Conservation (phyloP, 1,284 basidiomycete species). For the Cutaneotrichosporon sp. region DNA sequence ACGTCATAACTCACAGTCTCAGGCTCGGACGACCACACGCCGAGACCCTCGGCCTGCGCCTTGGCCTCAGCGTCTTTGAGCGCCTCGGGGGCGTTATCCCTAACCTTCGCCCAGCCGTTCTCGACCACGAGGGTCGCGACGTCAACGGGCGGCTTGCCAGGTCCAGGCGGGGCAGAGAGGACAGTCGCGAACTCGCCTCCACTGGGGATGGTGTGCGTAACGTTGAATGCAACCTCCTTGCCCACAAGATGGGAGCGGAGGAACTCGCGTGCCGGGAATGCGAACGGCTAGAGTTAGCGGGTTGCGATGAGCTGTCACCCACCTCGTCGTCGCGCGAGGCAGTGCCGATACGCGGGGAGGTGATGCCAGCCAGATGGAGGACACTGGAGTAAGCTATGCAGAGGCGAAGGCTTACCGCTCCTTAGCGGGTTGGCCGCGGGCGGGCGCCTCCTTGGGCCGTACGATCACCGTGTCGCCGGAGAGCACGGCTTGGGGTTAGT, state of each 20-base stretch:
- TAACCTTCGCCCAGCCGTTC: conserved; percentile 86
- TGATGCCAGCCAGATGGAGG: conserved; percentile 76
- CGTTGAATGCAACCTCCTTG: conserved; percentile 59
- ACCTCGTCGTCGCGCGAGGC: conserved; percentile 81
- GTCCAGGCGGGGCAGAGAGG: conserved; percentile 44
- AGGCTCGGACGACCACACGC: conserved; percentile 76
- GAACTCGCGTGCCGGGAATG: conserved; percentile 89
- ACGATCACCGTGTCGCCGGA: conserved; percentile 84
- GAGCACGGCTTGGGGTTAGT: conserved; percentile 61
- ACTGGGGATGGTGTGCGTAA: conserved; percentile 39
- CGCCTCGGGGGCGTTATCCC: conserved; percentile 69
- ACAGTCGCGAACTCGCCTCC: conserved; percentile 47
- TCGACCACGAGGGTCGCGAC: conserved; percentile 72
- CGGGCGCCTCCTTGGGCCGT: conserved; percentile 63
- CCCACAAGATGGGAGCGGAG: conserved; percentile 78
- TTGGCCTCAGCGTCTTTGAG: conserved; percentile 61
- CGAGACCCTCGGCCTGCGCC: conserved; percentile 70
- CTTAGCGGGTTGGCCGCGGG: conserved; percentile 77
- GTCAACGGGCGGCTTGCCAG: conserved; percentile 54
- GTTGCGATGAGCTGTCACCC: conserved; percentile 20
- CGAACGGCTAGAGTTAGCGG: conserved; percentile 61
- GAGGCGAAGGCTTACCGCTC: conserved; percentile 59
- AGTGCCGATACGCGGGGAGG: conserved; percentile 74
- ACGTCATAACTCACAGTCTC: conserved; percentile 51
- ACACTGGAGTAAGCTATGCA: conserved; percentile 55